phyloP scores from a whole-genome alignment of 1,284 basidiomycete species.

The Melampsora allii-populina region DNA sequence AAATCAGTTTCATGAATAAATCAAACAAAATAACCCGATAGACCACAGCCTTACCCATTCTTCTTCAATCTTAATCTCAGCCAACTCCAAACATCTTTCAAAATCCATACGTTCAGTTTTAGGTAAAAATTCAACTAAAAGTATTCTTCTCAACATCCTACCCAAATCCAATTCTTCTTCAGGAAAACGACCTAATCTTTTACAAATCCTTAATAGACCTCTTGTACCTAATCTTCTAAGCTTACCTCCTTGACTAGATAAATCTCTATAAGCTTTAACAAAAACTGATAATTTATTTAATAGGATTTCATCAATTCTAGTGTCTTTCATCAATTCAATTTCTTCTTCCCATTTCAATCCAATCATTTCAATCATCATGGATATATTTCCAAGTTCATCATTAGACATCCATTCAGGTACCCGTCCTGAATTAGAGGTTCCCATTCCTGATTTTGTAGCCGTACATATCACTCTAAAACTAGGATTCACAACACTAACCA shows the following conservation, averaged over 20 bases:
- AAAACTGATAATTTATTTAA: neutral
- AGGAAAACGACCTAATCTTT: neutral
- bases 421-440: neutral
- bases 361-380: neutral
- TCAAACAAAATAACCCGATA: neutral
- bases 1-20: neutral
- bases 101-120: slow-evolving; percentile 49
- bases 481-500: no score
- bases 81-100: slow-evolving; percentile 49
- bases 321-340: neutral
- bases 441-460: no score
- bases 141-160: neutral
- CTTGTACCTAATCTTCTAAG: neutral
- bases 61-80: slow-evolving; percentile 51
- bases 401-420: neutral
- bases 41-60: slow-evolving; percentile 44
- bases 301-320: neutral
- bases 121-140: neutral
- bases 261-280: neutral
- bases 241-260: neutral
- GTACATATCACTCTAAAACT: slow-evolving; percentile 24
- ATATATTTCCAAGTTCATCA: neutral
- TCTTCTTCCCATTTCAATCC: neutral
- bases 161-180: neutral
- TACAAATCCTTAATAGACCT: neutral